phyloP scores from a whole-genome alignment of 306 rosid genomes.

The Malus sieversii region DNA sequence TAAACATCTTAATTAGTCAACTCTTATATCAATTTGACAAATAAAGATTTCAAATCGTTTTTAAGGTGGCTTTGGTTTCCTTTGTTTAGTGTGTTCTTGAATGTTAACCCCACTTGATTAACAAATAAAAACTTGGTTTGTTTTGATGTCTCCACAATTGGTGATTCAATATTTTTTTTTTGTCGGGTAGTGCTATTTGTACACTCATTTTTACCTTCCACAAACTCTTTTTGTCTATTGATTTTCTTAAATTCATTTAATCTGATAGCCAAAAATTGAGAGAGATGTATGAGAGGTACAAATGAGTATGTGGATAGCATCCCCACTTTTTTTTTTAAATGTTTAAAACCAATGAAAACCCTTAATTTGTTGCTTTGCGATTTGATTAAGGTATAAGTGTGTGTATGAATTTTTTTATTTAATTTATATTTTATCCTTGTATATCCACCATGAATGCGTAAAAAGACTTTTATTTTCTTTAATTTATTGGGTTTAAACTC shows the following conservation, averaged over 20 bases:
- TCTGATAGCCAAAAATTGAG: too few species aligned
- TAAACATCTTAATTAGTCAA: constrained; percentile 25
- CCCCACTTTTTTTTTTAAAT: too few species aligned
- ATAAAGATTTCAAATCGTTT: not conserved
- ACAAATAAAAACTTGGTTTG: not conserved
- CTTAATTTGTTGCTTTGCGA: not conserved
- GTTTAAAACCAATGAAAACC: not conserved
- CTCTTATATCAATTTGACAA: constrained; percentile 16
- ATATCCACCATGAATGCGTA: not conserved
- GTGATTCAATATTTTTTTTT: not conserved
- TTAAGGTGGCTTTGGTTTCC: not conserved
- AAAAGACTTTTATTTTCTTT: not conserved
- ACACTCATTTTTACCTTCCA: too few species aligned
- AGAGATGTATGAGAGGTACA: too few species aligned
- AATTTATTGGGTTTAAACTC: not conserved
- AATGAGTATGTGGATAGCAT: too few species aligned
- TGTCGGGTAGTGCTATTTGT: too few species aligned
- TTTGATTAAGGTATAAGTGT: not conserved
- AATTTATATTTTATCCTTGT: not conserved
- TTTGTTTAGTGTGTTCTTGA: not conserved
- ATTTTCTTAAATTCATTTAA: too few species aligned
- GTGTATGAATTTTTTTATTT: not conserved
- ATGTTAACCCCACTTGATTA: constrained; percentile 1
- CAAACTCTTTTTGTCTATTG: too few species aligned
- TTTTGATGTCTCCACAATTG: not conserved